Evolutionary conservation across 1,284 basidiomycete genomes (phyloP).

Genomic region (Ceratobasidium sp.): DNA sequence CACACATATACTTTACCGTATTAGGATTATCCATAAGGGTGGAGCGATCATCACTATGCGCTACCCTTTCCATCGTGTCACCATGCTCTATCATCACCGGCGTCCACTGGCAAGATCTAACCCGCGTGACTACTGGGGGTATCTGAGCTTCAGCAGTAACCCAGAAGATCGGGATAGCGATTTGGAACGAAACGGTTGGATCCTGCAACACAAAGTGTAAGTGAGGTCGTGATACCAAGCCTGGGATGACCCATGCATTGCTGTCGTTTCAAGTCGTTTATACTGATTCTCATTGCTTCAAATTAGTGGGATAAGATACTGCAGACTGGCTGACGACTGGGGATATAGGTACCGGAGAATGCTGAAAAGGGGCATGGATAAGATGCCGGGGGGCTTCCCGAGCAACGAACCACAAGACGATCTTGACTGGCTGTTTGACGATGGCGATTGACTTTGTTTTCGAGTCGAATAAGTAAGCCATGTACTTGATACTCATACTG

Average conservation of each 20-base stretch:
- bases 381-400: background rate
- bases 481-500: too few relatives aligned
- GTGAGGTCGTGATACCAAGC: background rate
- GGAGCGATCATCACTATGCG: too few relatives aligned
- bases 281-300: too few relatives aligned
- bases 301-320: background rate
- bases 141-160: background rate
- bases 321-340: background rate
- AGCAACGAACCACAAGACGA: too few relatives aligned
- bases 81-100: background rate
- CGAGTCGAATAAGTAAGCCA: too few relatives aligned
- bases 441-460: too few relatives aligned
- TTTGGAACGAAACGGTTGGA: background rate
- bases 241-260: too few relatives aligned
- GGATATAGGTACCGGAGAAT: background rate
- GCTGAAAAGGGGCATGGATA: background rate
- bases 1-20: too few relatives aligned
- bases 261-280: too few relatives aligned
- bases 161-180: background rate
- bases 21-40: too few relatives aligned
- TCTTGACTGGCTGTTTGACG: too few relatives aligned
- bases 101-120: background rate
- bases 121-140: background rate
- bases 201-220: background rate
- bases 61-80: too few relatives aligned